Percentiles rank a stretch among this genome's conserved stretches.
Evolutionary conservation across 2,329 filamentous ascomycete genomes (phyloP).

Genomic region (Aspergillus brunneoviolaceus): DNA sequence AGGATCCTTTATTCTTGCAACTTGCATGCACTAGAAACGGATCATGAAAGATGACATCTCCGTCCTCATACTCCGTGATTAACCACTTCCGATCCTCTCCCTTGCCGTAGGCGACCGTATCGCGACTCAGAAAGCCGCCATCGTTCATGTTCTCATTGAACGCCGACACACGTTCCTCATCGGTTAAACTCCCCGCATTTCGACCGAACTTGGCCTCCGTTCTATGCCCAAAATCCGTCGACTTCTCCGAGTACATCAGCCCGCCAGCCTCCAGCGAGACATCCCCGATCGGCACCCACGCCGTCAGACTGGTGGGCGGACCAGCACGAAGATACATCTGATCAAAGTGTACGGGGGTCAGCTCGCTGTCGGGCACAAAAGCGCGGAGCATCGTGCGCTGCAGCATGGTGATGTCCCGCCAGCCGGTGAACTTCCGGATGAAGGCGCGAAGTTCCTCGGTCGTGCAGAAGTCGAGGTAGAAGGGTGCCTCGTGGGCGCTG

Average conservation of each 20-base stretch:
- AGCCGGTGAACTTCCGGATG: no score
- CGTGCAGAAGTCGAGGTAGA: no score
- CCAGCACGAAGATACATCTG: no score
- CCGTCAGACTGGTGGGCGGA: no score
- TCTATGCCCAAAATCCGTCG: slow-evolving; percentile 4
- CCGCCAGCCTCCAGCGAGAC: no score
- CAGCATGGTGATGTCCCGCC: no score
- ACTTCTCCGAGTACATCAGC: not conserved
- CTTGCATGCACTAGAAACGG: slow-evolving; percentile 41
- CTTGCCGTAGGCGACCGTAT: slow-evolving; percentile 20
- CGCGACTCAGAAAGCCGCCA: slow-evolving; percentile 14
- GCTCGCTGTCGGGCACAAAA: no score
- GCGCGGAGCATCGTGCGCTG: no score
- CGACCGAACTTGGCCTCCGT: slow-evolving; percentile 1
- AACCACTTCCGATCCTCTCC: slow-evolving; percentile 33
- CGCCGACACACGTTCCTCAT: slow-evolving; percentile 13
- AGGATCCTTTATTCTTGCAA: slow-evolving; percentile 40
- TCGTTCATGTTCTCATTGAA: slow-evolving; percentile 27
- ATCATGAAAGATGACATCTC: slow-evolving; percentile 41
- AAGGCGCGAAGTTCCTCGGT: no score
- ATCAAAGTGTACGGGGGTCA: no score
- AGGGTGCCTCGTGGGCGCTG: no score
- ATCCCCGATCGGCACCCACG: no score
- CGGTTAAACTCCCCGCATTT: not conserved
- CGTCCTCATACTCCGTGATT: slow-evolving; percentile 31